Evolutionary conservation across 805 yeast species (phyloP).

Genomic region (Zygosaccharomyces bailii): DNA sequence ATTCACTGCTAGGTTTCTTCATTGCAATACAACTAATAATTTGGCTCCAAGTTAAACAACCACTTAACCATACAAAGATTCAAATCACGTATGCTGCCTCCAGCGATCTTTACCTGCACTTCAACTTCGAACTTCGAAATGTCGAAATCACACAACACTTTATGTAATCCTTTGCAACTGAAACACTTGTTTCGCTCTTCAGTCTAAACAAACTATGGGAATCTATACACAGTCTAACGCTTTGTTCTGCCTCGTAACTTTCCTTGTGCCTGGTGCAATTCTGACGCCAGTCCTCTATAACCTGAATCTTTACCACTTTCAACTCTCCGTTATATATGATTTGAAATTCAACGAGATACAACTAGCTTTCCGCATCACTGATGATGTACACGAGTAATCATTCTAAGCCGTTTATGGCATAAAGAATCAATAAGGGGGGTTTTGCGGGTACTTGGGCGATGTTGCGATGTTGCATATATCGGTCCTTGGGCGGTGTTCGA

Average conservation of each 20-base stretch:
- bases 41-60: too few species aligned
- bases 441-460: background rate
- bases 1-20: constrained; percentile 10
- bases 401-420: background rate
- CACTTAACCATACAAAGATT: background rate
- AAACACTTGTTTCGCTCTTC: background rate
- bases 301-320: background rate
- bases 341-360: background rate
- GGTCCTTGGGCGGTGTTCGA: background rate
- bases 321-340: constrained; percentile 6
- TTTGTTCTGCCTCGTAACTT: background rate
- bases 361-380: background rate
- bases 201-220: background rate
- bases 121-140: background rate
- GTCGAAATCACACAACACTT: background rate
- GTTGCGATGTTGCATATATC: constrained; percentile 5
- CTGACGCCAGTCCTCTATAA: too few species aligned
- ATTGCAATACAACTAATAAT: too few species aligned
- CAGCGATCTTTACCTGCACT: background rate
- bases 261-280: too few species aligned
- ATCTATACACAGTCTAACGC: background rate
- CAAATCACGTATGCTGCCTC: background rate
- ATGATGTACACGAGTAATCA: background rate
- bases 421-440: background rate
- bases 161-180: background rate